These are phyloP conservation scores for Saussurea involucrata DNA, from an alignment of 129 eudicot species.

Conservation along the genomic window DNA sequence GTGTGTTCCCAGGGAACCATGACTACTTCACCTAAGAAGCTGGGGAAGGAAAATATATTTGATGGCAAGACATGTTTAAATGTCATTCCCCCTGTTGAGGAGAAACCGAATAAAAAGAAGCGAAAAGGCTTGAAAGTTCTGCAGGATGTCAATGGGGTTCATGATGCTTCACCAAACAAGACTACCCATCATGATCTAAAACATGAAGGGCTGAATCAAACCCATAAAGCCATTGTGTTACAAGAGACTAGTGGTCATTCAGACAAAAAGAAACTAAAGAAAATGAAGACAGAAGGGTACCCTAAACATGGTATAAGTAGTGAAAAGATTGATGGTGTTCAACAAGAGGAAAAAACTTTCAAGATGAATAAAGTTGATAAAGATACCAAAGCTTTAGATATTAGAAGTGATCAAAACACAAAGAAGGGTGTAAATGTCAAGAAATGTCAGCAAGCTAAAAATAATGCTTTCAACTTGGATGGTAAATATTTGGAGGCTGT, in stretches of 20 bases:
- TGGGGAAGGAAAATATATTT: conserved; percentile 50
- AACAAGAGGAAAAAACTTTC: neutral
- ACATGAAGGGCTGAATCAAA: neutral
- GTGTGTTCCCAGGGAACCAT: conserved; percentile 17
- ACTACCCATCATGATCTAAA: neutral
- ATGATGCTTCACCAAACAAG: neutral
- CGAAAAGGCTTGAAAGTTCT: neutral
- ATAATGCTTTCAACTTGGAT: neutral
- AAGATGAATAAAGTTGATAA: neutral
- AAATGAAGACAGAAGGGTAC: conserved; percentile 16
- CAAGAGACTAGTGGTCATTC: neutral
- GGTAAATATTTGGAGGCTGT: conserved; percentile 5
- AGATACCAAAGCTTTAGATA: neutral
- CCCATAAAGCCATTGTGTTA: neutral
- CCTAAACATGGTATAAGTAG: neutral
- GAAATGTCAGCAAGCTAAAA: neutral
- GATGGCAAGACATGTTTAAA: conserved; percentile 26
- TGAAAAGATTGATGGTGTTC: conserved; percentile 13
- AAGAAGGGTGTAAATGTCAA: neutral
- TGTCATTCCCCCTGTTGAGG: neutral
- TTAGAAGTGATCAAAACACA: neutral
- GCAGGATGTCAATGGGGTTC: neutral
- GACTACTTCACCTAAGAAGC: conserved; percentile 34
- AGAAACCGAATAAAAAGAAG: conserved; percentile 18
- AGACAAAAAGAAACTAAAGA: conserved; percentile 12